Evolutionary conservation across 2,329 filamentous ascomycete genomes (phyloP), one percentile per base, ranked within the genome.

Genomic region (Pestalotiopsis fici): DNA sequence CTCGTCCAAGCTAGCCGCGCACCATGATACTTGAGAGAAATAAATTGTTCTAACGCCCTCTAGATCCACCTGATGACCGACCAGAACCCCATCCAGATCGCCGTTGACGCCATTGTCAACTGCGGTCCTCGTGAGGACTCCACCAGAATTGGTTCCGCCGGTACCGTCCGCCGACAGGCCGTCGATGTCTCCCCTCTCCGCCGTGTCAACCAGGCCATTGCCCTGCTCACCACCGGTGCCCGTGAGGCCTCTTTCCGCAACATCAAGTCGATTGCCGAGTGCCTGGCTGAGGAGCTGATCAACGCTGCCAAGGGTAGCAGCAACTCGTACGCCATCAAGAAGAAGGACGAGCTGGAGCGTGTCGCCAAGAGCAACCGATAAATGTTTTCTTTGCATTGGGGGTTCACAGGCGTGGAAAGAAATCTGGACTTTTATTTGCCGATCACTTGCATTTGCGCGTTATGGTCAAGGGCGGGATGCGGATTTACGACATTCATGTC

Each of bases 291-390:
- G 88, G 96, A 99, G 91, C 91, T 99, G 84, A 98, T 99, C 92
- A 99, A 99, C 90, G 97, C 97, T 83, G 97, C 97, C 85, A 99
- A 99, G 94, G 96, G 96, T 82, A 97, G 93, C 91, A 97, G 93
- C 88, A 99, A 99, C 94, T 98, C 95, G 77, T 99, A 98, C 85
- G 96, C 97, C 81, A 99, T 99, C 92, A 99, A 99, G 94, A 99
- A 99, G 94, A 99, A 99, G 95, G 96, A 99, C 86, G 97, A 99
- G 93, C 87, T 99, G 88, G 96, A 99, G 93, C 96, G 96, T 96
- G 96, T 99, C 80, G 96, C 96, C 87, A 99, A 99, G 94, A 94
- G 90, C 91, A 99, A 99, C 92, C 93, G 96, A 92, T 99, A 98
- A 95, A 95, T 66, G 47, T 75, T 73, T 78, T 77, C 76, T 74